These are phyloP conservation scores for Colletotrichum lindemuthianum DNA, from an alignment of 2,329 filamentous ascomycete species.

Conservation along the genomic window DNA sequence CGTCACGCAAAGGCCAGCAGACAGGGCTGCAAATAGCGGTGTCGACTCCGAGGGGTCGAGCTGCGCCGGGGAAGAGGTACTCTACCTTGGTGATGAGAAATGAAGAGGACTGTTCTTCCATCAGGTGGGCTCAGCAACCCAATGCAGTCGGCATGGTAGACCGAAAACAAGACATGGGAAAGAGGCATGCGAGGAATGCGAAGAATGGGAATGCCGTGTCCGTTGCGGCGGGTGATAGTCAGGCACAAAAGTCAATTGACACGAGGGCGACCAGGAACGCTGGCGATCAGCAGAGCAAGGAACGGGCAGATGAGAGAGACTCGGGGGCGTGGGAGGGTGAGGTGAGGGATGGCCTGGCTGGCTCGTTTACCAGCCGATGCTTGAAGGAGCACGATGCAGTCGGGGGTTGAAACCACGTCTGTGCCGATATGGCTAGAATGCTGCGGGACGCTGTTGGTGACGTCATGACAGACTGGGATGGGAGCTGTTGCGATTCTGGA, in stretches of 20 bases:
- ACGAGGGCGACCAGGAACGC: constrained; percentile 6
- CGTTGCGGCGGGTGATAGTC: constrained; percentile 16
- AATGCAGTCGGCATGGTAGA: too few species aligned
- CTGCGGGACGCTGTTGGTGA: constrained; percentile 8
- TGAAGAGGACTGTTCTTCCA: too few species aligned
- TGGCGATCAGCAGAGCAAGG: constrained; percentile 5
- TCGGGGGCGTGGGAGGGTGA: neutral
- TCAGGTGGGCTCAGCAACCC: too few species aligned
- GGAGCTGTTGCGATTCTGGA: constrained; percentile 26
- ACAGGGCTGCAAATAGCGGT: too few species aligned
- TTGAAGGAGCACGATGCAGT: constrained; percentile 5
- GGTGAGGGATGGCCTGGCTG: neutral
- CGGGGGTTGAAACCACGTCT: constrained; percentile 31
- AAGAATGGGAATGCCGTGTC: neutral
- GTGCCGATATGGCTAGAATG: constrained; percentile 13
- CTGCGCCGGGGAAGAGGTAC: too few species aligned
- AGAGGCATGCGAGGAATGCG: neutral
- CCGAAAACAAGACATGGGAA: neutral
- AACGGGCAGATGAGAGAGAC: neutral
- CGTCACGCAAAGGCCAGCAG: too few species aligned
- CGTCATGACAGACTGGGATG: constrained; percentile 24
- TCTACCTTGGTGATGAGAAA: too few species aligned
- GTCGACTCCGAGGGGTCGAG: too few species aligned
- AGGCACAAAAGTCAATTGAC: constrained; percentile 31
- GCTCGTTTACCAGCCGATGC: neutral